Percentiles rank a stretch among this genome's conserved stretches.
Conservation (phyloP, 805 yeast species). For the Wickerhamomyces alni region DNA sequence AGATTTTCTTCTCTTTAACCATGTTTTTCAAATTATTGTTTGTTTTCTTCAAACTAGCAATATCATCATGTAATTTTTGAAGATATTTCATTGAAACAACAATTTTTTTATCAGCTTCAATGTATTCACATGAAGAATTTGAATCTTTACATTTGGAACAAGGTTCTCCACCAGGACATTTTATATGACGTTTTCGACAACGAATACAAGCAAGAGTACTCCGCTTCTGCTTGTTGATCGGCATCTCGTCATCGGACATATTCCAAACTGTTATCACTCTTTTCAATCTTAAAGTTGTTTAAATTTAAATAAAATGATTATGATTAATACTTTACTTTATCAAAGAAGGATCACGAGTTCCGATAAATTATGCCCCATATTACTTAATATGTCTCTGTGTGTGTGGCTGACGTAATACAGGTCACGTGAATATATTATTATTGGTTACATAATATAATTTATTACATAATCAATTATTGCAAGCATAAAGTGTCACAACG, state of each 20-base stretch:
- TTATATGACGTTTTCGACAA: constrained; percentile 66
- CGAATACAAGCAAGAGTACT: constrained; percentile 41
- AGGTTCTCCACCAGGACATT: constrained; percentile 76
- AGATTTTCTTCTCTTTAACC: constrained; percentile 6
- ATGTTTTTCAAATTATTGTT: constrained; percentile 48
- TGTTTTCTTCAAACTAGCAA: constrained; percentile 58
- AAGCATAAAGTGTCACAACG: neutral
- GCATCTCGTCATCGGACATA: too few relatives aligned
- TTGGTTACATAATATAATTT: neutral
- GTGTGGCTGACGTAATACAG: too few relatives aligned
- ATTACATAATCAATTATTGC: neutral
- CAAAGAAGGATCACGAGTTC: too few relatives aligned
- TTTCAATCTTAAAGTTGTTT: too few relatives aligned
- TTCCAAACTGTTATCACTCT: too few relatives aligned
- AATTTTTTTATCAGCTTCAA: constrained; percentile 65
- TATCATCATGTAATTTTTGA: constrained; percentile 60
- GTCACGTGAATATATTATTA: too few relatives aligned
- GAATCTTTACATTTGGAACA: constrained; percentile 57
- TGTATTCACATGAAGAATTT: constrained; percentile 58
- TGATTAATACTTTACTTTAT: too few relatives aligned
- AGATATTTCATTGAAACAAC: constrained; percentile 69
- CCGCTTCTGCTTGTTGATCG: constrained; percentile 15
- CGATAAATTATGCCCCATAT: too few relatives aligned
- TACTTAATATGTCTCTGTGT: too few relatives aligned
- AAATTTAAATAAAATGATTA: too few relatives aligned